A percentile compares a stretch with the other conserved stretches of the same genome.
These are phyloP conservation scores for Saraca asoca DNA, from an alignment of 331 rosid species.

Conservation along the genomic window DNA sequence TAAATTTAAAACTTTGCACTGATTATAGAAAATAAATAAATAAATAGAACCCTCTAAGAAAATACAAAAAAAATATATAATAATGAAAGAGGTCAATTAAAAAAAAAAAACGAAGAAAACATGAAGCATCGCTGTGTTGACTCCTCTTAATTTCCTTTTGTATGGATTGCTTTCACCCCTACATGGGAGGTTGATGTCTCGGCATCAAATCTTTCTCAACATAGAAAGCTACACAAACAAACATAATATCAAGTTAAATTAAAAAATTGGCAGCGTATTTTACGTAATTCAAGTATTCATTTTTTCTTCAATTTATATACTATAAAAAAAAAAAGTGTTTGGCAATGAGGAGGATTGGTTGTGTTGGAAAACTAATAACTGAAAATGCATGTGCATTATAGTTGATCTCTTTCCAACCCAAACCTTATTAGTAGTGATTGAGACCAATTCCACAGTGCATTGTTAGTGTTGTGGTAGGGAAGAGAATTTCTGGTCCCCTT, in stretches of 20 bases:
- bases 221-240: neutral
- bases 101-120: no score
- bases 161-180: slow-evolving; percentile 26
- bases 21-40: no score
- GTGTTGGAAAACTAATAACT: slow-evolving; percentile 7
- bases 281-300: no score
- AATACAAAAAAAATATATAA: no score
- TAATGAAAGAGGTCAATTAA: no score
- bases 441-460: slow-evolving; percentile 44
- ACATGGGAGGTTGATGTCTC: slow-evolving; percentile 28
- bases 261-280: slow-evolving; percentile 16
- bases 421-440: slow-evolving; percentile 53
- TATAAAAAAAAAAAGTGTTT: no score
- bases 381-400: slow-evolving; percentile 46
- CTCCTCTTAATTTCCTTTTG: neutral
- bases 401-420: slow-evolving; percentile 47
- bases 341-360: no score
- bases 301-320: no score
- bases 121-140: no score
- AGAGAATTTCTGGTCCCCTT: slow-evolving; percentile 42
- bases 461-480: slow-evolving; percentile 38
- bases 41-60: no score
- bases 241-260: slow-evolving; percentile 5
- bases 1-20: no score
- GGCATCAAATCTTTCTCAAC: neutral